Percentiles rank a stretch among this genome's conserved stretches.
phyloP scores from a whole-genome alignment of 1,284 basidiomycete genomes.

The Marasmius tenuissimus region DNA sequence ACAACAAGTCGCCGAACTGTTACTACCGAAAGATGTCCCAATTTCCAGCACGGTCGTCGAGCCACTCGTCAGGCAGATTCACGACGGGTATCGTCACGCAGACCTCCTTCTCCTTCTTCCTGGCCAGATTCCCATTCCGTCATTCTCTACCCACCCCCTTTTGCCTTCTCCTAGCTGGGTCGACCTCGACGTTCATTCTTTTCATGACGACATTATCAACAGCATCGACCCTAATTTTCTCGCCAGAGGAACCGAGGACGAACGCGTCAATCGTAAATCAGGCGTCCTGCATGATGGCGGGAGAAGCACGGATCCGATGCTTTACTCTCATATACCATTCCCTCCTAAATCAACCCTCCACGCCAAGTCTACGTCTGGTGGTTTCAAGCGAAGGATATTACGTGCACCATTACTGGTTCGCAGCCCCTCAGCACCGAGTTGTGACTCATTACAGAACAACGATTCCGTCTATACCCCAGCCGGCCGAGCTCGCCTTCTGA shows the following conservation, averaged over 20 bases:
- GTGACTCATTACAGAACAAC: background rate
- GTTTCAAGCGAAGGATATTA: constrained; percentile 40
- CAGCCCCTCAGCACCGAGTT: background rate
- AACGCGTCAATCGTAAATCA: background rate
- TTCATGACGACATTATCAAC: constrained; percentile 27
- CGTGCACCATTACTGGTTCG: constrained; percentile 70
- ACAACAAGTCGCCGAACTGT: constrained; percentile 15
- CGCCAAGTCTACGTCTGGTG: constrained; percentile 18
- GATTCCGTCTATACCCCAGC: constrained; percentile 46
- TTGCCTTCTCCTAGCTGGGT: constrained; percentile 70
- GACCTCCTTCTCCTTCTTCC: constrained; percentile 71
- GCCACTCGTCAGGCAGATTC: constrained; percentile 63
- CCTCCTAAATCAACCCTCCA: constrained; percentile 19
- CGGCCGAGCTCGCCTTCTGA: constrained; percentile 54
- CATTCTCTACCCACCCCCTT: constrained; percentile 50
- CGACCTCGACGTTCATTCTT: constrained; percentile 40
- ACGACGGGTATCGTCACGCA: constrained; percentile 68
- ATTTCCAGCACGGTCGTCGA: constrained; percentile 47
- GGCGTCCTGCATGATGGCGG: background rate
- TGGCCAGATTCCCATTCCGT: constrained; percentile 74
- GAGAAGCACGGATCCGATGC: background rate
- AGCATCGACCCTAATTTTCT: background rate
- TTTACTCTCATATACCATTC: constrained; percentile 42
- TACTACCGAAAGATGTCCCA: constrained; percentile 47
- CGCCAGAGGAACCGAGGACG: constrained; percentile 25